These are phyloP conservation scores for Cephalotrichum gorgonifer DNA, from an alignment of 2,329 filamentous ascomycete species.

Conservation along the genomic window DNA sequence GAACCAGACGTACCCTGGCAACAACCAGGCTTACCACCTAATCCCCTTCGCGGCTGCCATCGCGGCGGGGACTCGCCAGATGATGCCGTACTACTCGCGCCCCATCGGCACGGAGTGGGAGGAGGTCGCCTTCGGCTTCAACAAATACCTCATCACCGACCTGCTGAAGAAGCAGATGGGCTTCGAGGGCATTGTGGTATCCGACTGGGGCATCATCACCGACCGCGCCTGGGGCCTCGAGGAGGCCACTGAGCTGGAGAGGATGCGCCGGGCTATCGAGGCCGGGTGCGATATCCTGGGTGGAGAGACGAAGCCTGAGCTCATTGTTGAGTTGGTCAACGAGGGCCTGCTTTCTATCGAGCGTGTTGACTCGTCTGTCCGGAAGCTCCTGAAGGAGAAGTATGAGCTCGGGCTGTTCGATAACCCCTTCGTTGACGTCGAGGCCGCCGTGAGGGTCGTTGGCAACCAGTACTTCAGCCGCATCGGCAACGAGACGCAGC, in stretches of 20 bases:
- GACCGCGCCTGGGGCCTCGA: constrained; percentile 42
- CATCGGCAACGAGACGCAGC: constrained; percentile 12
- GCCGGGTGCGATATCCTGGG: constrained; percentile 43
- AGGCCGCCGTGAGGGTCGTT: constrained; percentile 26
- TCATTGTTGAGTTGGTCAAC: constrained; percentile 34
- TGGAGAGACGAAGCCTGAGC: constrained; percentile 35
- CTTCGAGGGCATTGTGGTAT: constrained; percentile 39
- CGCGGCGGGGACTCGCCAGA: constrained; percentile 29
- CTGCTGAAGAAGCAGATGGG: constrained; percentile 35
- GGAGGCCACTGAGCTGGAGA: constrained; percentile 27
- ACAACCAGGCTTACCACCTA: constrained; percentile 38
- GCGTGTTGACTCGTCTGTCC: constrained; percentile 34
- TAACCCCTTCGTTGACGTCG: constrained; percentile 35
- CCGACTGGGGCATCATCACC: constrained; percentile 43
- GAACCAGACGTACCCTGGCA: constrained; percentile 37
- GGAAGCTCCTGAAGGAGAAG: constrained; percentile 36
- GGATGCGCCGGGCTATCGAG: constrained; percentile 31
- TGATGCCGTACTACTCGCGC: constrained; percentile 41
- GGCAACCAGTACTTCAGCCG: constrained; percentile 30
- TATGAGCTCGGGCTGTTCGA: constrained; percentile 41
- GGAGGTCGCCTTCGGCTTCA: constrained; percentile 38
- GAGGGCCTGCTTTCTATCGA: constrained; percentile 27
- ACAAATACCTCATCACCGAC: constrained; percentile 38
- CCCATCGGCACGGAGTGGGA: constrained; percentile 35
- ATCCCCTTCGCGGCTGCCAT: constrained; percentile 30